Base-by-base conservation (phyloP, 2,329 filamentous ascomycete genomes). In the Fusarium austroafricanum region DNA sequence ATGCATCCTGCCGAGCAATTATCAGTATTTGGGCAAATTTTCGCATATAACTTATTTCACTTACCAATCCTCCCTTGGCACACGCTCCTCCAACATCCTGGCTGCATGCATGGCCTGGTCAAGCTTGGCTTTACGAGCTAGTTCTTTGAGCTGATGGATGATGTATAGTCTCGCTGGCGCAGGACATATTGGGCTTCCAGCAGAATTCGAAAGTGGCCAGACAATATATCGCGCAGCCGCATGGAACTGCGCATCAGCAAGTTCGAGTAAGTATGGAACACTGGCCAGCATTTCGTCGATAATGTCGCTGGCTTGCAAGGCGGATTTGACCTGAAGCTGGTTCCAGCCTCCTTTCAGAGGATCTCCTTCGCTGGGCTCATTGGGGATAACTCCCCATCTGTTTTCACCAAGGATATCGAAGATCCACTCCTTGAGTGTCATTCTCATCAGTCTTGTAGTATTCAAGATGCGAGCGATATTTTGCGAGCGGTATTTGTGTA, bases 261-360 rank as follows among this genome's bases (percentile, higher is more conserved):
- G n/a, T 10, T 56, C 37, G 12, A 56, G 28, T 2, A 47, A 56
- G 21, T 53, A 56, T 20, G 54, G 54, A 4, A 56, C 21, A 7
- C 54, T 53, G 0, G 54, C 54, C 4, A 56, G 54, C 28, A 56
- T 56, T 9, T 56, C 46, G 6, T 56, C 54, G 15, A 56, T 53
- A 1, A 56, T 5, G 2, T 54, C 20, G 9, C n/a, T 35, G 3
- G 54, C 47, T 14, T 56, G 28, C 5, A 56, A 8, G 10, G 47
- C 54, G 1, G 37, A 21, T 8, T 23, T 38, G n/a, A 54, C 35
- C 5, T 46, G 54, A 9, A 56, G 10, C 3, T 53, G 20, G 12
- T 20, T 31, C 54, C 54, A 56, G 12, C 9, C 17, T 9, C n/a
- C 37, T 28, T 6, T 26, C 2, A 56, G 20, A 1, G 54, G 54